phyloP scores from a whole-genome alignment of 1,284 basidiomycete genomes.

The Ceratobasidium sp. region DNA sequence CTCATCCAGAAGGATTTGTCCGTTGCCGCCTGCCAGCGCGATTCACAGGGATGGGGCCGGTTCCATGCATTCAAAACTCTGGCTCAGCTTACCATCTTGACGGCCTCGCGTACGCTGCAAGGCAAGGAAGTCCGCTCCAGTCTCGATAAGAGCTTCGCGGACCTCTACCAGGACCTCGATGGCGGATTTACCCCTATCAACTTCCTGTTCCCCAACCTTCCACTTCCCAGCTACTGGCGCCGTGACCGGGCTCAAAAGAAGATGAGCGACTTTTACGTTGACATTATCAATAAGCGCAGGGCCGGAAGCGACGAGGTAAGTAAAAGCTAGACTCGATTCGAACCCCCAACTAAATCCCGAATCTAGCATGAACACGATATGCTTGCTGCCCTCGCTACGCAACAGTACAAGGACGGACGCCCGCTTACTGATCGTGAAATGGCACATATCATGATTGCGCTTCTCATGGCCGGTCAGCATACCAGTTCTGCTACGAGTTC shows the following conservation, averaged over 20 bases:
- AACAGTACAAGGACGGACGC: slow-evolving; percentile 90
- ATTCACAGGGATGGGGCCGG: slow-evolving; percentile 65
- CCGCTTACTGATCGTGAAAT: slow-evolving; percentile 89
- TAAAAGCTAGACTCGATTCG: neutral
- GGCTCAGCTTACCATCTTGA: slow-evolving; percentile 95
- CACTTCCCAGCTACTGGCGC: slow-evolving; percentile 87
- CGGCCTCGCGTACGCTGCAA: slow-evolving; percentile 92
- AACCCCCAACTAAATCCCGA: neutral
- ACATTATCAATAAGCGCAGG: slow-evolving; percentile 86
- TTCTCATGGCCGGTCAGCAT: slow-evolving; percentile 98
- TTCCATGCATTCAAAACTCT: slow-evolving; percentile 82
- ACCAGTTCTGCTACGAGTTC: slow-evolving; percentile 93
- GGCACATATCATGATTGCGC: slow-evolving; percentile 96
- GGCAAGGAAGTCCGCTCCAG: slow-evolving; percentile 87
- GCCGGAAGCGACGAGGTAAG: slow-evolving; percentile 63
- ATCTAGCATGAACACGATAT: slow-evolving; percentile 85
- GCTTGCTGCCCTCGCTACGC: slow-evolving; percentile 84
- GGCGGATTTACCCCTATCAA: slow-evolving; percentile 93
- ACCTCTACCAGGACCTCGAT: slow-evolving; percentile 91
- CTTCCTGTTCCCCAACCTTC: slow-evolving; percentile 95
- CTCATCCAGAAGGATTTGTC: slow-evolving; percentile 72
- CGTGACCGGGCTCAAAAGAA: slow-evolving; percentile 92
- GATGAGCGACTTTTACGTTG: slow-evolving; percentile 94
- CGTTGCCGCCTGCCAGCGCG: slow-evolving; percentile 8
- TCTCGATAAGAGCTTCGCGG: slow-evolving; percentile 87